These are phyloP conservation scores for Sphagnum contortum DNA, from an alignment of 225 moss, liverwort and hornwort species.

Conservation along the genomic window DNA sequence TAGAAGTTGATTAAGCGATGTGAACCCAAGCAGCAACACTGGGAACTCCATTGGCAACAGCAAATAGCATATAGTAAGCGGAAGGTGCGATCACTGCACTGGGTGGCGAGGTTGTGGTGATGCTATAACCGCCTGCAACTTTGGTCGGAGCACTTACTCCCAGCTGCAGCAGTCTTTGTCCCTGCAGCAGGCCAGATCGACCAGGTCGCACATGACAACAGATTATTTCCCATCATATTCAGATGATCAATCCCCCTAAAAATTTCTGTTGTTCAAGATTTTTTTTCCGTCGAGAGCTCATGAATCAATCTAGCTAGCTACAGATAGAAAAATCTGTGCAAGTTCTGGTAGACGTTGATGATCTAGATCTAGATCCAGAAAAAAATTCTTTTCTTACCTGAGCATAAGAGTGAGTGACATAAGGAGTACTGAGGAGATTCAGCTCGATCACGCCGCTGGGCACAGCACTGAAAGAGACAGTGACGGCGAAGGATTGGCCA, in stretches of 20 bases:
- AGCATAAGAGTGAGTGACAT: constrained; percentile 49
- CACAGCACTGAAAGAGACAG: constrained; percentile 9
- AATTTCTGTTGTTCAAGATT: neutral
- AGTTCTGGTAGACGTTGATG: neutral
- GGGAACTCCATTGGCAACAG: constrained; percentile 23
- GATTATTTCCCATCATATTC: too few relatives aligned
- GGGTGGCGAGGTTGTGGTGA: constrained; percentile 18
- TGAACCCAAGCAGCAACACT: constrained; percentile 30
- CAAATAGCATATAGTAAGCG: constrained; percentile 52
- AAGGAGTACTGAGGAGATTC: constrained; percentile 36
- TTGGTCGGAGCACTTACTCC: constrained; percentile 10
- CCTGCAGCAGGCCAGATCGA: constrained; percentile 9
- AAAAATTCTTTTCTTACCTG: constrained; percentile 9
- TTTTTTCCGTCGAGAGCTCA: neutral
- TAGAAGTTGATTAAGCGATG: constrained; percentile 7
- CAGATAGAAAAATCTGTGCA: neutral
- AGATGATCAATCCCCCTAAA: neutral
- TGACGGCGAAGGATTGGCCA: constrained; percentile 9
- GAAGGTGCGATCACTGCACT: constrained; percentile 23
- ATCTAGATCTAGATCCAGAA: neutral
- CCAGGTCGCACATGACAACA: neutral
- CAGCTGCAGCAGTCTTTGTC: constrained; percentile 30
- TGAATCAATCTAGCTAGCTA: neutral
- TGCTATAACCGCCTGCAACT: constrained; percentile 10
- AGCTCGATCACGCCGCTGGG: constrained; percentile 21